phyloP scores from a whole-genome alignment of 2,329 filamentous ascomycete species.

The Orbilia quercus region DNA sequence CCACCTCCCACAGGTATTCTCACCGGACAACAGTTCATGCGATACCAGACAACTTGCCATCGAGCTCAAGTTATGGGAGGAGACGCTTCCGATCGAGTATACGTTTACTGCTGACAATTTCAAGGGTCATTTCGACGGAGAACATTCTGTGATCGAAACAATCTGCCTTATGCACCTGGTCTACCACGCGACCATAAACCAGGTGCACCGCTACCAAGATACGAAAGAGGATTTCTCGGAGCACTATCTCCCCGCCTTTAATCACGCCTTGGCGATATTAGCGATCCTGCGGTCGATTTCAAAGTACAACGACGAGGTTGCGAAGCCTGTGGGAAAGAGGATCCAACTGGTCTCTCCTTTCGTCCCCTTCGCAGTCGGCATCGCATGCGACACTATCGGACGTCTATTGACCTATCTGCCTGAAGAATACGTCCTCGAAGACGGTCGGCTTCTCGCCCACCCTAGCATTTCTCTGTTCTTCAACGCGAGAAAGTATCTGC shows the following conservation, averaged over 20 bases:
- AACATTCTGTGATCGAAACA: slow-evolving; percentile 50
- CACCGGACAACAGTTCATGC: slow-evolving; percentile 29
- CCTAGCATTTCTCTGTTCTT: slow-evolving; percentile 50
- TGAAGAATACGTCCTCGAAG: slow-evolving; percentile 52
- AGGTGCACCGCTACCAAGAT: slow-evolving; percentile 52
- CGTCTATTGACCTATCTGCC: slow-evolving; percentile 54
- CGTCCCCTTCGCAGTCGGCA: slow-evolving; percentile 44
- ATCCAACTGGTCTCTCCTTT: slow-evolving; percentile 53
- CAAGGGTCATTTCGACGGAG: slow-evolving; percentile 54
- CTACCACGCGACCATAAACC: slow-evolving; percentile 48
- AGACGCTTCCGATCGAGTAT: slow-evolving; percentile 46
- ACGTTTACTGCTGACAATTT: slow-evolving; percentile 49
- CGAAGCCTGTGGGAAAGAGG: slow-evolving; percentile 44
- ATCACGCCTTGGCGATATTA: slow-evolving; percentile 46
- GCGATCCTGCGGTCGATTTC: slow-evolving; percentile 42
- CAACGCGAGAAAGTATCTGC: slow-evolving; percentile 49
- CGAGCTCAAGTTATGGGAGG: slow-evolving; percentile 53
- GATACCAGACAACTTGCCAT: slow-evolving; percentile 41
- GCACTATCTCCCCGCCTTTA: slow-evolving; percentile 44
- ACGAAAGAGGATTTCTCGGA: slow-evolving; percentile 45
- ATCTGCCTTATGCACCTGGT: slow-evolving; percentile 51
- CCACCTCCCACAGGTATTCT: slow-evolving; percentile 47
- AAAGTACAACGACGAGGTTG: slow-evolving; percentile 53
- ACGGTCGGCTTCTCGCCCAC: slow-evolving; percentile 53
- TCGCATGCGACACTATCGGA: slow-evolving; percentile 54